Conservation (phyloP, 1,284 basidiomycete species). For the Kwoniella shivajii region DNA sequence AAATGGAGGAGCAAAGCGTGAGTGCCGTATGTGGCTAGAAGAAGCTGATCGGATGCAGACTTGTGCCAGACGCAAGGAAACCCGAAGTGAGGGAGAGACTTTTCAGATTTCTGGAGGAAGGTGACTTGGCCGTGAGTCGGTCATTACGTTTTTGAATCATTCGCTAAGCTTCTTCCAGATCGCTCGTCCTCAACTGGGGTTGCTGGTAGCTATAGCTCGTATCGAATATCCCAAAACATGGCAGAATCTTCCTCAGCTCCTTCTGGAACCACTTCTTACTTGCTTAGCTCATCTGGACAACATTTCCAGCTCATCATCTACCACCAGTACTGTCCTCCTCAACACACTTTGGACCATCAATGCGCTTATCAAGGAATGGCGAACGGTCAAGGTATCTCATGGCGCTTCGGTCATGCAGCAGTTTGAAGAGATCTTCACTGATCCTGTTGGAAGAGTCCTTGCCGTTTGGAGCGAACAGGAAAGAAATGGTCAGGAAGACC, state of each 20-base stretch:
- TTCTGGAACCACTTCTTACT: constrained; percentile 44
- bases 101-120: constrained; percentile 52
- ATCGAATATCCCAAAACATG: constrained; percentile 49
- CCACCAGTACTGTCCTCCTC: constrained; percentile 44
- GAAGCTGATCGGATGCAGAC: constrained; percentile 18
- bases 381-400: constrained; percentile 47
- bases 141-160: too few species aligned
- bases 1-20: constrained; percentile 53
- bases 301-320: constrained; percentile 23
- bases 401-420: constrained; percentile 49
- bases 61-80: constrained; percentile 50
- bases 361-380: constrained; percentile 54
- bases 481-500: constrained; percentile 37
- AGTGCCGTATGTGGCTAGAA: constrained; percentile 5
- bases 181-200: constrained; percentile 49
- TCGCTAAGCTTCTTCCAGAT: constrained; percentile 33
- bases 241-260: constrained; percentile 43
- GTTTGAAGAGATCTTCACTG: constrained; percentile 41
- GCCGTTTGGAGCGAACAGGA: constrained; percentile 42
- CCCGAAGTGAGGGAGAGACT: constrained; percentile 46
- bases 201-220: constrained; percentile 50
- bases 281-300: constrained; percentile 34
- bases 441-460: constrained; percentile 40
- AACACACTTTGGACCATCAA: constrained; percentile 55
- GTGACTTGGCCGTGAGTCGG: constrained; percentile 37